A percentile compares a stretch with the other conserved stretches of the same genome.
These are phyloP conservation scores for Nitzschia inconspicua DNA, from an alignment of 108 stramenopile species.

Conservation along the genomic window DNA sequence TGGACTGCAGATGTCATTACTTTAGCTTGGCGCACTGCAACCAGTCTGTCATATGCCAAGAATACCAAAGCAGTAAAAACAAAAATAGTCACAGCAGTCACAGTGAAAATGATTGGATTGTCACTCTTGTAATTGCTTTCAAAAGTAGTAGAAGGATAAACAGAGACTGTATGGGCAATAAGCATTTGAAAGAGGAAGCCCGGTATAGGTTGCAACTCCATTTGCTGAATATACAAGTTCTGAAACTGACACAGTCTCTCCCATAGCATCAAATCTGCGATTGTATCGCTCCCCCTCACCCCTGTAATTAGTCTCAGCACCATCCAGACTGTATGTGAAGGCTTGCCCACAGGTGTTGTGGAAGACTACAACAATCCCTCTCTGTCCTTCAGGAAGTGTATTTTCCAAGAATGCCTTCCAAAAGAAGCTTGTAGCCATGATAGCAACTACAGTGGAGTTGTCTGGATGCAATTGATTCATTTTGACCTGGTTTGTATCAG, in stretches of 20 bases:
- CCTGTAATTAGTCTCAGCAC: conserved; percentile 2
- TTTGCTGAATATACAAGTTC: not conserved
- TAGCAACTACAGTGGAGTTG: conserved; percentile 15
- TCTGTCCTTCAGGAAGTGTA: conserved; percentile 1
- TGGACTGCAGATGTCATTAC: conserved; percentile 18
- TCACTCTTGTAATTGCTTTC: not conserved
- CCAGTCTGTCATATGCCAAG: not conserved
- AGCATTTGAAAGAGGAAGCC: not conserved
- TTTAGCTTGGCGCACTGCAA: conserved; percentile 9
- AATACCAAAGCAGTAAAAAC: conserved; percentile 1
- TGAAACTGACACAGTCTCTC: not conserved
- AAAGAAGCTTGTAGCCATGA: conserved; percentile 3
- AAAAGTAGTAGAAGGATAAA: conserved; percentile 15
- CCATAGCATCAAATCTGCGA: conserved; percentile 2
- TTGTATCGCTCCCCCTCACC: conserved; percentile 23
- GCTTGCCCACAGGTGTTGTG: conserved; percentile 21
- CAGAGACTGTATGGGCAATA: conserved; percentile 5
- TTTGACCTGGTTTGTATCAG: not conserved
- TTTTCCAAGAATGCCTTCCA: conserved; percentile 14
- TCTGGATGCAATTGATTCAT: not conserved
- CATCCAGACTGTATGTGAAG: conserved; percentile 26
- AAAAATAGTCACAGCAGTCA: conserved; percentile 4
- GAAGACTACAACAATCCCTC: conserved; percentile 32
- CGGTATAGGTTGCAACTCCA: not conserved
- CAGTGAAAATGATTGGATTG: not conserved